Evolutionary conservation across 1,284 basidiomycete genomes (phyloP).

Genomic region (Fomitopsis palustris): DNA sequence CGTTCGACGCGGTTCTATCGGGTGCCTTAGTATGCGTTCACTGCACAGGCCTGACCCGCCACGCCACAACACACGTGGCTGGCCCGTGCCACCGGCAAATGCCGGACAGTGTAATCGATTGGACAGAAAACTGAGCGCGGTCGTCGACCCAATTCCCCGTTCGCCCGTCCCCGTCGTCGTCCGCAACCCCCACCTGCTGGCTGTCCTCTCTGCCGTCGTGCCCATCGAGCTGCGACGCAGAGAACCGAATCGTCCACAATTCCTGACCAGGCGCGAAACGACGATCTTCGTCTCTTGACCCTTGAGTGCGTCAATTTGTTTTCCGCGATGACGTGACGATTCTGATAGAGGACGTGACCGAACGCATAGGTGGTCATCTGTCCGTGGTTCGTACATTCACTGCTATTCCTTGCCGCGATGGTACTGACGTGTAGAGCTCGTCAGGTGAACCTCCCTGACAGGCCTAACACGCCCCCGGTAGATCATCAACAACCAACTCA

Average conservation of each 20-base stretch:
- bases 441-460: slow-evolving; percentile 80
- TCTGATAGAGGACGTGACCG: background rate
- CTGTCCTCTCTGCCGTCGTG: slow-evolving; percentile 34
- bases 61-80: slow-evolving; percentile 3
- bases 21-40: background rate
- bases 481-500: background rate
- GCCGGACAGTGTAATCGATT: slow-evolving; percentile 22
- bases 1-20: background rate
- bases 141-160: background rate
- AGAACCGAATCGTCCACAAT: slow-evolving; percentile 45
- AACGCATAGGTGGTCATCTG: slow-evolving; percentile 66
- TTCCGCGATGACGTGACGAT: background rate
- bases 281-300: slow-evolving; percentile 79
- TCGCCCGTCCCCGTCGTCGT: slow-evolving; percentile 3
- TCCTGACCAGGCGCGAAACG: slow-evolving; percentile 72
- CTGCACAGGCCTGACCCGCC: background rate
- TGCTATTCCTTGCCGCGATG: slow-evolving; percentile 4
- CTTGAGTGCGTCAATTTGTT: slow-evolving; percentile 50
- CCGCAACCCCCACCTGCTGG: slow-evolving; percentile 1
- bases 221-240: slow-evolving; percentile 35
- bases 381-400: slow-evolving; percentile 54
- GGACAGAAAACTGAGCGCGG: slow-evolving; percentile 12
- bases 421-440: slow-evolving; percentile 11
- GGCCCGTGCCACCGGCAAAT: slow-evolving; percentile 4
- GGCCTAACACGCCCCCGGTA: slow-evolving; percentile 26